Percentiles rank a stretch among this genome's conserved stretches.
Conservation (phyloP, 306 rosid genomes). For the Rubus parviflorus region DNA sequence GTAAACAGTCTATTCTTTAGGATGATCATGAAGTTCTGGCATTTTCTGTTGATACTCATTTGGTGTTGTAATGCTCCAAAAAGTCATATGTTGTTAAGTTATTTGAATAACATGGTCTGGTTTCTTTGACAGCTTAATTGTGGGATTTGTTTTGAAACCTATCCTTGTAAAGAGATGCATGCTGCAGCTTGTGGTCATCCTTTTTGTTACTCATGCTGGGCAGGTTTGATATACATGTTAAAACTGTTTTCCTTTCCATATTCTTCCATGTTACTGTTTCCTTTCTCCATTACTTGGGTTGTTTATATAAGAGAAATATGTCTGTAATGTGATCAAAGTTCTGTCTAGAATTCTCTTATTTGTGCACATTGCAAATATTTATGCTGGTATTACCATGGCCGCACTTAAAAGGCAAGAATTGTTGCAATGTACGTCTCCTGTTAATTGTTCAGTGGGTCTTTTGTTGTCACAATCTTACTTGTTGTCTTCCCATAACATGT, state of each 20-base stretch:
- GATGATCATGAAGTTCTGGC: background rate
- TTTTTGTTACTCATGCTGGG: constrained; percentile 56
- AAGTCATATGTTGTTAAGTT: background rate
- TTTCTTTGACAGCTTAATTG: constrained; percentile 46
- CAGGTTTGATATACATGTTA: constrained; percentile 37
- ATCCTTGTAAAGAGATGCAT: constrained; percentile 38
- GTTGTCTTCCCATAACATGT: background rate
- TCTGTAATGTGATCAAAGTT: background rate
- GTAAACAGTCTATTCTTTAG: constrained; percentile 33
- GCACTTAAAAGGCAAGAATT: background rate
- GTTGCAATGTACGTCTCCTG: background rate
- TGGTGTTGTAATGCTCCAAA: background rate
- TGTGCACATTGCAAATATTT: background rate
- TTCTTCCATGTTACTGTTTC: background rate
- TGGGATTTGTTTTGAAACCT: constrained; percentile 61
- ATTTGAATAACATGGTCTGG: constrained; percentile 15
- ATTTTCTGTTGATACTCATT: background rate
- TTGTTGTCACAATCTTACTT: background rate
- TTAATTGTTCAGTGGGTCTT: background rate
- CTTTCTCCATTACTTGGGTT: background rate
- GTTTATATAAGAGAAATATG: background rate
- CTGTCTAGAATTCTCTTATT: background rate
- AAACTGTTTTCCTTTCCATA: background rate
- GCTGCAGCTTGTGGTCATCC: constrained; percentile 60
- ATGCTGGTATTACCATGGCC: background rate